Percentiles rank a stretch among this genome's conserved stretches.
Conservation (phyloP, 1,284 basidiomycete genomes). For the Tremellales sp. region DNA sequence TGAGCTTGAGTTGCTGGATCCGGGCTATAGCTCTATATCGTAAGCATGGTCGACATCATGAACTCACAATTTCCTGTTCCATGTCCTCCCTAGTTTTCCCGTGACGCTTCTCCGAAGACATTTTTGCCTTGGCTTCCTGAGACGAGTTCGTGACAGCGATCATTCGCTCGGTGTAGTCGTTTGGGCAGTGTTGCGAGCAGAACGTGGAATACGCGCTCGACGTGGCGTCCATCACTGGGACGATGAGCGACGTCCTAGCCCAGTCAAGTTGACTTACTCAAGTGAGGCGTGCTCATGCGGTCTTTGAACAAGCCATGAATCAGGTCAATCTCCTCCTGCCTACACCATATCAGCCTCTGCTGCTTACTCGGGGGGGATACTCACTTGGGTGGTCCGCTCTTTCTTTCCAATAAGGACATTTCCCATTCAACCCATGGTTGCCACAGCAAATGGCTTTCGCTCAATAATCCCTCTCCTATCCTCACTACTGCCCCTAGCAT, state of each 20-base stretch:
- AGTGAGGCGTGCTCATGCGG: constrained; percentile 45
- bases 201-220: constrained; percentile 81
- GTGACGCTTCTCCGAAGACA: constrained; percentile 31
- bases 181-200: constrained; percentile 67
- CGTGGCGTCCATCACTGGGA: constrained; percentile 61
- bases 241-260: constrained; percentile 2
- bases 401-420: constrained; percentile 57
- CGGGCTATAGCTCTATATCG: constrained; percentile 2
- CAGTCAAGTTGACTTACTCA: constrained; percentile 20
- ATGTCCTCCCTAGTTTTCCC: constrained; percentile 38
- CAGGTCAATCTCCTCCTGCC: constrained; percentile 27
- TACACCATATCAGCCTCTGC: constrained; percentile 15
- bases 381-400: constrained; percentile 54
- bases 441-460: constrained; percentile 69
- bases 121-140: constrained; percentile 51
- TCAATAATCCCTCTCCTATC: constrained; percentile 53
- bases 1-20: constrained; percentile 20
- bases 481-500: constrained; percentile 56
- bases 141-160: constrained; percentile 69
- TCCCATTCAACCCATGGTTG: constrained; percentile 71
- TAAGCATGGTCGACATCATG: not conserved
- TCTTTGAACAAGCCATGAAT: constrained; percentile 43
- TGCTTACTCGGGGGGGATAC: constrained; percentile 13
- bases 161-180: constrained; percentile 70
- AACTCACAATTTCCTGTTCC: constrained; percentile 39